These are phyloP conservation scores for Nemania sp. DNA, from an alignment of 2,329 filamentous ascomycete genomes.

Conservation along the genomic window DNA sequence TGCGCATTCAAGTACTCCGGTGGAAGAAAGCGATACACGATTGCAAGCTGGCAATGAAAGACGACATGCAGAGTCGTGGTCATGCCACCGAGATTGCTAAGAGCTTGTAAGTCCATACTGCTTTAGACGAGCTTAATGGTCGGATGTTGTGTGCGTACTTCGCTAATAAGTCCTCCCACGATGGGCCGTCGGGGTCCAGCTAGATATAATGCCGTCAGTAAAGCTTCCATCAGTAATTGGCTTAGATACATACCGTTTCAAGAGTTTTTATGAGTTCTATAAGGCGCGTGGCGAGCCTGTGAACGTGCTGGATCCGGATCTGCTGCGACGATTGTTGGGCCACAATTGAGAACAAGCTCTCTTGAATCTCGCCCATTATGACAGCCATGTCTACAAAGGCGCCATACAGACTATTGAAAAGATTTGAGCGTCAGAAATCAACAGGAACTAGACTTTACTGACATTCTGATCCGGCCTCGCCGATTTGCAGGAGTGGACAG, in stretches of 20 bases:
- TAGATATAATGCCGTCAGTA: not conserved
- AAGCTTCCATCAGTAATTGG: not conserved
- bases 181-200: conserved; percentile 12
- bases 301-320: conserved; percentile 27
- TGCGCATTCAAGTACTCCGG: conserved; percentile 8
- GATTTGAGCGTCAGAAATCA: conserved; percentile 7
- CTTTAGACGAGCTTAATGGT: not conserved
- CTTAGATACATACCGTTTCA: conserved; percentile 22
- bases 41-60: conserved; percentile 22
- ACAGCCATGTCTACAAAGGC: conserved; percentile 31
- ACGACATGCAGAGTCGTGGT: conserved; percentile 9
- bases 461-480: not conserved
- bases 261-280: conserved; percentile 20
- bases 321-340: conserved; percentile 29
- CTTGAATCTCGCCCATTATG: conserved; percentile 33
- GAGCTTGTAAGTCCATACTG: not conserved
- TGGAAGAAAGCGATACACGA: conserved; percentile 23
- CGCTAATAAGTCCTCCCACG: conserved; percentile 9
- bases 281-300: conserved; percentile 26
- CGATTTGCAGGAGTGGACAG: not conserved
- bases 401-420: conserved; percentile 23
- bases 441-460: not conserved
- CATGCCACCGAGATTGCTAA: conserved; percentile 12
- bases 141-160: not conserved
- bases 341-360: conserved; percentile 33